These are phyloP conservation scores for Diaporthe destruens DNA, from an alignment of 2,329 filamentous ascomycete genomes.

Conservation along the genomic window DNA sequence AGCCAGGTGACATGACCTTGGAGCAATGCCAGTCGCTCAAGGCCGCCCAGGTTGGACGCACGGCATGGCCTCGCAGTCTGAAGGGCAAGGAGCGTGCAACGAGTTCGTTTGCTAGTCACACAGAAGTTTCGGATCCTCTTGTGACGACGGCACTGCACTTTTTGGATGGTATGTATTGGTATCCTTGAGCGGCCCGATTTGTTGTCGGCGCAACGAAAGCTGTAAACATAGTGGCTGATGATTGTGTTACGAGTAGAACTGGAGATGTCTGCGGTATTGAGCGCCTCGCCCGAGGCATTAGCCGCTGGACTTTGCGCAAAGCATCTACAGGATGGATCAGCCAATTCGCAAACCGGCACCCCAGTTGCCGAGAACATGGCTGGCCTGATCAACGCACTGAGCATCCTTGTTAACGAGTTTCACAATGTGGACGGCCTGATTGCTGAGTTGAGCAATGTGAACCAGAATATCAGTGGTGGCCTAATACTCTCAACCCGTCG, in stretches of 20 bases:
- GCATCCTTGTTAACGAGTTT: conserved; percentile 53
- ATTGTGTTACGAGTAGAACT: conserved; percentile 54
- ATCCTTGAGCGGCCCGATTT: not conserved
- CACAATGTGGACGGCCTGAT: conserved; percentile 49
- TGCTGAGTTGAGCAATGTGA: conserved; percentile 52
- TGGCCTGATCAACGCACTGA: conserved; percentile 55
- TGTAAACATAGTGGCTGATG: not conserved
- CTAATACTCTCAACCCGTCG: conserved; percentile 57
- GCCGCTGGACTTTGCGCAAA: conserved; percentile 58
- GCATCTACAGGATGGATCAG: conserved; percentile 53
- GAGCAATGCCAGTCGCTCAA: conserved; percentile 49
- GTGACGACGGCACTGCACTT: conserved; percentile 60
- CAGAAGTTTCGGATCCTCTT: conserved; percentile 53
- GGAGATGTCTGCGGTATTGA: conserved; percentile 58
- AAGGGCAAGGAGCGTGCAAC: conserved; percentile 60
- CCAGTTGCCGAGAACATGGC: conserved; percentile 53
- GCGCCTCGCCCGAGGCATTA: conserved; percentile 51
- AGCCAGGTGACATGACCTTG: conserved; percentile 54
- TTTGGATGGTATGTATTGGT: conserved; percentile 60
- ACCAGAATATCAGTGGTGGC: conserved; percentile 52
- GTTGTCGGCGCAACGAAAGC: not conserved
- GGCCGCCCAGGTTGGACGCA: conserved; percentile 40
- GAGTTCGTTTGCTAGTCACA: conserved; percentile 28
- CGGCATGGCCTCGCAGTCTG: conserved; percentile 46
- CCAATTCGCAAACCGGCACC: conserved; percentile 46